Evolutionary conservation across 1,139 yeast genomes (phyloP), one percentile per base, ranked within the genome.

Genomic region (Sporopachydermia cereana): DNA sequence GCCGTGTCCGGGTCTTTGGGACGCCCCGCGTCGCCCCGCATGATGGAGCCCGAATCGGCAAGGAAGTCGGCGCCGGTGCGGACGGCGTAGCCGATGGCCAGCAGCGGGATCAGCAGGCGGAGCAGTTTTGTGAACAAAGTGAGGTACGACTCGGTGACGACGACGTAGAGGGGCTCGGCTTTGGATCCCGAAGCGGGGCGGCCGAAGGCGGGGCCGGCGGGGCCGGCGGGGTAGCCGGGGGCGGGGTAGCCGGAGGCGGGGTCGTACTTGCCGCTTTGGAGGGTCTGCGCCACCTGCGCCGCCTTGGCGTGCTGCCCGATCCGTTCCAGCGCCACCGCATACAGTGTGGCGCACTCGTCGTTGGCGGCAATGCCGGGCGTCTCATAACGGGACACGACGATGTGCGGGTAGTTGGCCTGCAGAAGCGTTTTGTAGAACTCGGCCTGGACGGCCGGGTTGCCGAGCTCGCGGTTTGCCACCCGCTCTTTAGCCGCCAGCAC

Each of bases 331-430:
- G 97, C 97, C 48, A 83, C 85, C 48, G 78, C 68, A 60, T 91
- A 91, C 43, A 84, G 66, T 49, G 72, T 72, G 46, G 88, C 78
- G 63, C 96, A 83, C 52, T 84, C 95, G 1, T 77, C 71, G 48
- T 83, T 79, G 20, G 80, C 68, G 9, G 95, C 93, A 45, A 91
- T 85, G 5, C 95, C 95, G 0, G 93, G 83, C 3, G 95, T 81
- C 60, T 91, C 97, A 61, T 76, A 93, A 49, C 99, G 74, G 47
- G 93, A 83, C 5, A 88, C 88, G 4, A 91, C 96, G 47, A 91
- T 79, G 53, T 88, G 95, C 9, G 98, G 97, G 59, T 88, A 89
- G 63, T 84, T 83, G 44, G 89, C 74, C 47, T 76, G 76, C 53
- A 91, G 62, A 46, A 89, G 67, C 21, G 77, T 71, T 51, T 74